A percentile compares a stretch with the other conserved stretches of the same genome.
These are phyloP conservation scores for Sophora flavescens DNA, from an alignment of 306 rosid genomes.

Conservation along the genomic window DNA sequence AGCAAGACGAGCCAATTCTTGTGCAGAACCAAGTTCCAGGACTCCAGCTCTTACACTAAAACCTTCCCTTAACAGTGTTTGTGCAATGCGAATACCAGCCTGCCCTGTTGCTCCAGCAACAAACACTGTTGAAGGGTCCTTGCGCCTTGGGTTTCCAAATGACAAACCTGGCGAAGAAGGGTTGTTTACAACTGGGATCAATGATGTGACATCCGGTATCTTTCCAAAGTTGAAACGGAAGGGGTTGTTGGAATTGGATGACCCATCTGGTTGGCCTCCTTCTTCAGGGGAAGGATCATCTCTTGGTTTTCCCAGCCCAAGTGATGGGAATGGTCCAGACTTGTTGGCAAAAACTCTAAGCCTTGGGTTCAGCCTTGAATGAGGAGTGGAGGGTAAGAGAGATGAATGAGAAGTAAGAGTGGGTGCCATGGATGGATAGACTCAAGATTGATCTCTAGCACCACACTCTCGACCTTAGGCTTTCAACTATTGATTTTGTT, in stretches of 20 bases:
- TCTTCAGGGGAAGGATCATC: conserved; percentile 49
- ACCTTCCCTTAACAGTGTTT: conserved; percentile 77
- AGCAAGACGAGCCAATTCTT: conserved; percentile 91
- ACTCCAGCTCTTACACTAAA: conserved; percentile 94
- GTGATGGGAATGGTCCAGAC: conserved; percentile 61
- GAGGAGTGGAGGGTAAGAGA: conserved; percentile 61
- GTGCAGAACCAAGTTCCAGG: conserved; percentile 83
- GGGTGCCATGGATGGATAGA: conserved; percentile 69
- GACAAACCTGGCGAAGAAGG: conserved; percentile 66
- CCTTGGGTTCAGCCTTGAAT: conserved; percentile 49
- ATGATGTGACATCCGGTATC: conserved; percentile 68
- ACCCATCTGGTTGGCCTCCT: conserved; percentile 41
- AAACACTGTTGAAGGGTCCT: conserved; percentile 82
- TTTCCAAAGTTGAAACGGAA: conserved; percentile 75
- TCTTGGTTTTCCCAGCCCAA: conserved; percentile 67
- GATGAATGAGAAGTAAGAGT: conserved; percentile 77
- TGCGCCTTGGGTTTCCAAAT: conserved; percentile 70
- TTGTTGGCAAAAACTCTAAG: conserved; percentile 61
- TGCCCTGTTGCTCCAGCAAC: conserved; percentile 93
- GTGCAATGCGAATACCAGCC: conserved; percentile 88
- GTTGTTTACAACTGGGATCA: conserved; percentile 66
- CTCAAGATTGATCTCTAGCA: conserved; percentile 12
- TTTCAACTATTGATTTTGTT: conserved; percentile 26
- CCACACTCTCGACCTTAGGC: conserved; percentile 10
- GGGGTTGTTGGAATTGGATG: conserved; percentile 60